phyloP scores from a whole-genome alignment of 2,329 filamentous ascomycete species.

The Aspergillus spinulosporus region DNA sequence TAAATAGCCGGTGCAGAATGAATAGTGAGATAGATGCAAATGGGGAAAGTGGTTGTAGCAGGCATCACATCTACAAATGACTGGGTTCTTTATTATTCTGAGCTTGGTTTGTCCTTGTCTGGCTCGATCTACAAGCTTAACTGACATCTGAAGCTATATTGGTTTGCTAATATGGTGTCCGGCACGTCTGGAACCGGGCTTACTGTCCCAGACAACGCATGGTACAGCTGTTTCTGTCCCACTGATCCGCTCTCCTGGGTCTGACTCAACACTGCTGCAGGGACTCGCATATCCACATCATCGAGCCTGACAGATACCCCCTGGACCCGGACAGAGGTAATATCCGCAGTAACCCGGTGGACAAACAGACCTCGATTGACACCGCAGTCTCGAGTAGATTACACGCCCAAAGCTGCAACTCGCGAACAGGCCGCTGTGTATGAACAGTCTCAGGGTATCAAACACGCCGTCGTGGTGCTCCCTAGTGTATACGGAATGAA shows the following conservation, averaged over 20 bases:
- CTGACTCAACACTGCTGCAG: background rate
- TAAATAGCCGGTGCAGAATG: too few relatives aligned
- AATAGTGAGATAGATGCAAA: too few relatives aligned
- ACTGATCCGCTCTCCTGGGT: background rate
- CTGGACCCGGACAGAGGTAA: background rate
- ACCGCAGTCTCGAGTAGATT: background rate
- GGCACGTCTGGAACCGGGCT: background rate
- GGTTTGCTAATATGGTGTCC: background rate
- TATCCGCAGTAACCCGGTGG: background rate
- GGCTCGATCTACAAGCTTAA: too few relatives aligned
- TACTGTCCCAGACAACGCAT: background rate
- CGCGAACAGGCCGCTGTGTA: background rate
- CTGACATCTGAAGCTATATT: background rate
- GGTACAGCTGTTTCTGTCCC: background rate
- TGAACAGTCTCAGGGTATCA: background rate
- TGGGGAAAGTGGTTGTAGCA: too few relatives aligned
- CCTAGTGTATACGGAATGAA: constrained; percentile 1
- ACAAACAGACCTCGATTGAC: too few relatives aligned
- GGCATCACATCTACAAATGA: too few relatives aligned
- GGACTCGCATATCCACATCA: constrained; percentile 6
- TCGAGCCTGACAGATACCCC: constrained; percentile 1
- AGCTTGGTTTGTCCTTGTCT: background rate
- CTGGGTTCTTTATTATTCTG: background rate
- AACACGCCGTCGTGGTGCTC: background rate
- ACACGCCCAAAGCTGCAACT: background rate